Evolutionary conservation across 371 early-diverging fungal species (phyloP), one percentile per base, ranked within the genome.

Genomic region (Capillidium heterosporum): DNA sequence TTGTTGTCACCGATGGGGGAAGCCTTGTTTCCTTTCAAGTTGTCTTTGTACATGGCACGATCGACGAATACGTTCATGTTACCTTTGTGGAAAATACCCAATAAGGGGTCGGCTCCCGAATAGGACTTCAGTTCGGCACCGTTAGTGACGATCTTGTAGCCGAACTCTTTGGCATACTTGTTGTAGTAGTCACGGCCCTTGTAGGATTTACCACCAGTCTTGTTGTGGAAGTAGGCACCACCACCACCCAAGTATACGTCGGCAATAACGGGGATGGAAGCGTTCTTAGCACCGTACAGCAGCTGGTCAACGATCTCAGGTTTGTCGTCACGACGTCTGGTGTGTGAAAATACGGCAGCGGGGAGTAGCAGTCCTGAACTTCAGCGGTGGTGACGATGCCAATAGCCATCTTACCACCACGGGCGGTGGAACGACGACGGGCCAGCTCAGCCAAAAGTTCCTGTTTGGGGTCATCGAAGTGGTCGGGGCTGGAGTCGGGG

Each of bases 341-440:
- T 82, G 66, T 84, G 82, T 39, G 73, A 43, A 43, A 61, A 75
- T 49, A 82, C 74, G 29, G 85, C 78, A 59, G 82, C 76, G 51
- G 85, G 85, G 13, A n/a, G 85, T 84, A 50, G 82, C 85, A 63
- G n/a, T 84, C 85, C 63, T 75, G 67, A 49, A 76, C 73, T 56
- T 70, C 72, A 50, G 85, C 81, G 47, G 85, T 84, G 51, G 79
- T 71, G 41, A 82, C 85, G 49, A 84, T 71, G 65, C 85, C 85
- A 57, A 84, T 74, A 57, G 73, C 78, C 59, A 62, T 60, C 24
- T 32, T 13, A 15, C 61, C 67, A 56, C 65, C 69, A 64, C 71
- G 69, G 69, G 75, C 76, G 57, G 73, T 73, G 62, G 75, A 74
- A 54, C 80, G 75, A 59, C 82, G 78, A 56, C 85, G 81, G 63